Percentiles rank a stretch among this genome's conserved stretches.
Evolutionary conservation across 2,329 filamentous ascomycete genomes (phyloP).

Genomic region (Plectosphaerella plurivora): DNA sequence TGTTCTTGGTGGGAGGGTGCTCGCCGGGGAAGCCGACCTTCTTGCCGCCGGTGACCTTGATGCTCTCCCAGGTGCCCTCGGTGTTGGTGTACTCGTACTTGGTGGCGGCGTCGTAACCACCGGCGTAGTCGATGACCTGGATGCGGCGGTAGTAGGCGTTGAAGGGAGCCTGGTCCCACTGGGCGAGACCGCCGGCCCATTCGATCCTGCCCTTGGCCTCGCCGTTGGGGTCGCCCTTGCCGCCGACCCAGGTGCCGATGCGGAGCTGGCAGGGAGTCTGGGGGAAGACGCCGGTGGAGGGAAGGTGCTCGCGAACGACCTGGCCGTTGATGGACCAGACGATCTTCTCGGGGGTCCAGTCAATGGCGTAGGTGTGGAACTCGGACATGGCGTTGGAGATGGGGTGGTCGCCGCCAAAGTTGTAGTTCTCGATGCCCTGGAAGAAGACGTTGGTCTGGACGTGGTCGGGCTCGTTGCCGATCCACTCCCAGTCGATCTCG

Average conservation of each 20-base stretch:
- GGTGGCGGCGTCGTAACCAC: slow-evolving; percentile 17
- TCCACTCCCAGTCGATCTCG: slow-evolving; percentile 47
- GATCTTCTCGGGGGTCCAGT: slow-evolving; percentile 58
- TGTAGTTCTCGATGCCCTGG: slow-evolving; percentile 51
- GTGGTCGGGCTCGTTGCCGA: slow-evolving; percentile 22
- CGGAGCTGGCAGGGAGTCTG: slow-evolving; percentile 67
- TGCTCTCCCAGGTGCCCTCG: slow-evolving; percentile 19
- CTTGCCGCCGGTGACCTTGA: slow-evolving; percentile 21
- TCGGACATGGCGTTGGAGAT: slow-evolving; percentile 32
- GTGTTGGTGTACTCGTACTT: slow-evolving; percentile 23
- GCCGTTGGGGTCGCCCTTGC: slow-evolving; percentile 35
- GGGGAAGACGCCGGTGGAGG: slow-evolving; percentile 53
- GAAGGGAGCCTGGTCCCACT: slow-evolving; percentile 22
- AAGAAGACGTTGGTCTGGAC: slow-evolving; percentile 50
- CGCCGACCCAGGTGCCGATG: slow-evolving; percentile 54
- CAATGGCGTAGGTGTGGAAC: slow-evolving; percentile 62
- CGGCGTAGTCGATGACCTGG: slow-evolving; percentile 22
- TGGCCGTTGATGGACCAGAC: slow-evolving; percentile 55
- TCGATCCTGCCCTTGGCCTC: slow-evolving; percentile 53
- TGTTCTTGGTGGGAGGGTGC: background rate
- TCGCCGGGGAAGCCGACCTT: slow-evolving; percentile 3
- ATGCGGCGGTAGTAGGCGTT: slow-evolving; percentile 18
- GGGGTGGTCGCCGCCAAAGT: slow-evolving; percentile 43
- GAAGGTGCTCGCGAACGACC: slow-evolving; percentile 41
- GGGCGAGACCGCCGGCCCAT: slow-evolving; percentile 59